Conservation (phyloP, 2,329 filamentous ascomycete species). For the Fusarium poae region DNA sequence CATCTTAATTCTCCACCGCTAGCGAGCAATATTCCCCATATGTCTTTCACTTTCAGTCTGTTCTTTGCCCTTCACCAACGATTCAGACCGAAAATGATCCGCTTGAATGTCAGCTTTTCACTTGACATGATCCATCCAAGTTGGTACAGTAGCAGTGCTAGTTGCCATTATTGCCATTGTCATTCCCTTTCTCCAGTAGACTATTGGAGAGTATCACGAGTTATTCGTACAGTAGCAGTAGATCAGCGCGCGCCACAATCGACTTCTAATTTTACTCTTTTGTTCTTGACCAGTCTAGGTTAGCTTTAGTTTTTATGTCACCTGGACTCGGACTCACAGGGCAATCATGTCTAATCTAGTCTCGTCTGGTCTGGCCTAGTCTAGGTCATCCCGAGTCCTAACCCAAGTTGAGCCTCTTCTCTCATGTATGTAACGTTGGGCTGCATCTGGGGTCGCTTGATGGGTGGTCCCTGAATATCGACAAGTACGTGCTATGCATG, state of each 20-base stretch:
- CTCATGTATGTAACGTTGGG: slow-evolving; percentile 30
- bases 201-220: slow-evolving; percentile 34
- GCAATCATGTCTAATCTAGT: neutral
- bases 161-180: neutral
- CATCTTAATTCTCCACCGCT: neutral
- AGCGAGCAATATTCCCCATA: neutral
- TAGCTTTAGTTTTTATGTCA: slow-evolving; percentile 6
- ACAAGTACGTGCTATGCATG: neutral
- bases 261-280: slow-evolving; percentile 42
- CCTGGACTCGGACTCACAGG: neutral
- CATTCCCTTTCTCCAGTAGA: neutral
- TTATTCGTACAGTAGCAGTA: neutral
- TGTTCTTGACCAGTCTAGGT: slow-evolving; percentile 33
- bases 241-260: slow-evolving; percentile 7
- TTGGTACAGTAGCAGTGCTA: slow-evolving; percentile 3
- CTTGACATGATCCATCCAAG: slow-evolving; percentile 10
- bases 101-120: slow-evolving; percentile 21
- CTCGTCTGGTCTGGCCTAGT: neutral
- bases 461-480: slow-evolving; percentile 21
- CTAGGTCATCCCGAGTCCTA: slow-evolving; percentile 10
- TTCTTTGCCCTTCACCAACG: neutral
- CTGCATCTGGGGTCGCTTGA: slow-evolving; percentile 25
- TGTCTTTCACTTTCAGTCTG: neutral
- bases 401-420: slow-evolving; percentile 10
- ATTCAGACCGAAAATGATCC: slow-evolving; percentile 12